Evolutionary conservation across 768 basidiomycete genomes (phyloP), one percentile per base, ranked within the genome.

Genomic region (Coprinopsis strossmayeri): DNA sequence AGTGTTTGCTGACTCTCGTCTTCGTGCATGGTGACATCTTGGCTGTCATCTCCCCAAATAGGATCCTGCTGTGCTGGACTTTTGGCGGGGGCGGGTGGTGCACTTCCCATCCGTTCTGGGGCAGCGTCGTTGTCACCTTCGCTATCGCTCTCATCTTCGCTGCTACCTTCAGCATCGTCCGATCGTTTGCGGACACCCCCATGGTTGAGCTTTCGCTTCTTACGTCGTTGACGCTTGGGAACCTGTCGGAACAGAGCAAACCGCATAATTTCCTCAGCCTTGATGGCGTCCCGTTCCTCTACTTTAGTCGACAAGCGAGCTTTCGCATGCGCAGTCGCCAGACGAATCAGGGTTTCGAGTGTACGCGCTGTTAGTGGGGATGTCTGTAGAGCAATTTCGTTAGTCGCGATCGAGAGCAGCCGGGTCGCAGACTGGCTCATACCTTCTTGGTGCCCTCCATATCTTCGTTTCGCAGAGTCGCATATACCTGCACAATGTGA

Each of bases 191-290:
- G 69, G 12, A 70, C 76, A 48, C 72, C 76, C 3, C 85, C 87
- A 45, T 72, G 79, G 61, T 90, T 88, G 52, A 91, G 75, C 70
- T 88, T 92, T 61, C 89, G 79, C 69, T 90, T 88, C 76, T 95
- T 96, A 53, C 82, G 70, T 54, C 81, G 78, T 51, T 75, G 73
- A 46, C 90, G 81, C 62, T 87, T 91, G 39, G 90, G 79, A 15
- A 99, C 95, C 64, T 99, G 95, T 62, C 94, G 95, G 79, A 93
- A 99, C 27, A 99, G 78, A 3, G 96, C 96, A 66, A 92, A 99
- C 18, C 94, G 87, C 65, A 99, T 84, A 61, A 98, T 95, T 59
- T 85, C 85, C 64, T 99, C 93, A 2, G 96, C 96, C 34, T 86
- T 84, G 57, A 74, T 76, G 15, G 96, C 93, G 69, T 99, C 96